phyloP scores from a whole-genome alignment of 2,329 filamentous ascomycete genomes.

The Fusarium sp. region DNA sequence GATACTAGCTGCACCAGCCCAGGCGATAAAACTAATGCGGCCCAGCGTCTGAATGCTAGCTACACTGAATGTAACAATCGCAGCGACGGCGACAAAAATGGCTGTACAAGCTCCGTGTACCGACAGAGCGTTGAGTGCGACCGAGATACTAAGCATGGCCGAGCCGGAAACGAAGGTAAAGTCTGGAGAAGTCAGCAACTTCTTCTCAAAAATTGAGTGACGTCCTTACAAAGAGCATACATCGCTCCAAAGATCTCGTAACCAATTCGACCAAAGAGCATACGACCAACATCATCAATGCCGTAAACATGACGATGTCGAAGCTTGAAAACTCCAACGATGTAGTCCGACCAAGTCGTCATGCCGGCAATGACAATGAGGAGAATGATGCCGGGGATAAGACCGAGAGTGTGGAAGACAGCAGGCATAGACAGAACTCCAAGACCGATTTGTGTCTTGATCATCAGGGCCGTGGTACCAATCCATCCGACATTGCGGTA shows the following conservation, averaged over 20 bases:
- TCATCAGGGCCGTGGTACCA: constrained; percentile 58
- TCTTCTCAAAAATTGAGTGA: too few species aligned
- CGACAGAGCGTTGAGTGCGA: constrained; percentile 55
- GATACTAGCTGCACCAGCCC: constrained; percentile 37
- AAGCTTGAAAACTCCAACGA: constrained; percentile 63
- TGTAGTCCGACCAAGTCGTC: constrained; percentile 62
- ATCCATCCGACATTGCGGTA: constrained; percentile 56
- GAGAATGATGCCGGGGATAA: constrained; percentile 61
- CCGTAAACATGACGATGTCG: constrained; percentile 63
- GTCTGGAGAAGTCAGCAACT: not conserved
- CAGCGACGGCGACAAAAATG: constrained; percentile 54
- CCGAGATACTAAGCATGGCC: constrained; percentile 51
- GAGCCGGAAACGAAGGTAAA: constrained; percentile 14
- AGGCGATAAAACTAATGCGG: constrained; percentile 51
- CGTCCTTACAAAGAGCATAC: constrained; percentile 52
- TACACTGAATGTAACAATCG: constrained; percentile 46
- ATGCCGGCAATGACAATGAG: constrained; percentile 57
- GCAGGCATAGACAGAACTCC: constrained; percentile 61
- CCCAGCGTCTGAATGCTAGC: constrained; percentile 50
- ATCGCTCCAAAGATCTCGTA: constrained; percentile 54
- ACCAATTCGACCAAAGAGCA: constrained; percentile 61
- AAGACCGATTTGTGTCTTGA: constrained; percentile 61
- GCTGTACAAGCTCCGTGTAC: constrained; percentile 55
- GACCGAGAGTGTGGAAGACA: constrained; percentile 59
- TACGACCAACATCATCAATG: constrained; percentile 63